phyloP scores from a whole-genome alignment of 2,329 filamentous ascomycete genomes.

The Fusarium annulatum region DNA sequence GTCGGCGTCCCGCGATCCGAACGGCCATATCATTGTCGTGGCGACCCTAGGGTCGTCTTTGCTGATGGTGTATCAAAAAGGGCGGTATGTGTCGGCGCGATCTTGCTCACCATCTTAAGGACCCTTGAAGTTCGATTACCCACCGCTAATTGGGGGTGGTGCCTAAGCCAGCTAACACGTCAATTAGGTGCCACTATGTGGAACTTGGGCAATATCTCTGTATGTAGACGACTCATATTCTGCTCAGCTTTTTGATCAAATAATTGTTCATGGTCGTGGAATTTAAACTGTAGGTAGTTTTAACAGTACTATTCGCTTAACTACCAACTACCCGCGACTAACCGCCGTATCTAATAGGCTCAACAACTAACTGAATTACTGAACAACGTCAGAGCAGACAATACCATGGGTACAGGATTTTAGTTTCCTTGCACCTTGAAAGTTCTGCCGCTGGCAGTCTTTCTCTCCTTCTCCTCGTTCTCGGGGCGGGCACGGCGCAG shows the following conservation, averaged over 20 bases:
- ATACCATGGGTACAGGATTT: constrained; percentile 16
- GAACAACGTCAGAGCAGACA: constrained; percentile 19
- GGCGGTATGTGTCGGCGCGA: constrained; percentile 22
- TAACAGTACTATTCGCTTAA: constrained; percentile 41
- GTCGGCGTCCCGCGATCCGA: constrained; percentile 47
- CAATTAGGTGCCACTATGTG: not conserved
- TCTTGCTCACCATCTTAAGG: constrained; percentile 2
- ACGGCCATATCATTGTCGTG: constrained; percentile 56
- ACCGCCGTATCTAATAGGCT: constrained; percentile 16
- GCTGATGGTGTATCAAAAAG: constrained; percentile 29
- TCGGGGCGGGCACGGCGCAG: constrained; percentile 94
- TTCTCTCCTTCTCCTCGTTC: constrained; percentile 95
- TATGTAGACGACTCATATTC: not conserved
- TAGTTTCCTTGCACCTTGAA: constrained; percentile 71
- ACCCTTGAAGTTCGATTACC: constrained; percentile 30
- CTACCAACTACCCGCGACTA: constrained; percentile 24
- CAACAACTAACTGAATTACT: constrained; percentile 7
- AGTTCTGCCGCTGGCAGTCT: constrained; percentile 95
- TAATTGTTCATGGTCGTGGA: not conserved
- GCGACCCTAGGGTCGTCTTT: constrained; percentile 46
- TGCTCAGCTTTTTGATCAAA: not conserved
- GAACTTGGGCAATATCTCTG: not conserved
- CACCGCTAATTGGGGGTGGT: constrained; percentile 41
- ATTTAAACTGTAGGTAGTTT: constrained; percentile 30
- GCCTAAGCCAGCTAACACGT: constrained; percentile 36